Evolutionary conservation across 108 stramenopile species (phyloP), one percentile per base, ranked within the genome.

Genomic region (Nitzschia sp.): DNA sequence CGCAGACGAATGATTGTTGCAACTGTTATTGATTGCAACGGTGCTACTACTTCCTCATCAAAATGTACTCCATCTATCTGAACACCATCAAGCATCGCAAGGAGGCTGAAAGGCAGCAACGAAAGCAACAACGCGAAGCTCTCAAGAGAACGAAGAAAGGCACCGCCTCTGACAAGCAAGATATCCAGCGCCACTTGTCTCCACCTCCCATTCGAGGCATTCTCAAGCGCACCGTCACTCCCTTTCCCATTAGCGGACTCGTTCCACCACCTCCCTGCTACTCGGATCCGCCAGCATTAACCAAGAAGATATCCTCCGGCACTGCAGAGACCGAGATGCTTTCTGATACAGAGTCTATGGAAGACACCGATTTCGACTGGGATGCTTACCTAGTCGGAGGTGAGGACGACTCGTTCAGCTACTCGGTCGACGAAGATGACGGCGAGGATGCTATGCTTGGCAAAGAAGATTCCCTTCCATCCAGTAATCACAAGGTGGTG

Each of bases 311-410:
- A 8, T 53, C 51, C 13, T 24, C n/a, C 19, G 5, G 51, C 24
- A 53, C 51, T 24, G 51, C 51, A 4, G 51, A 53, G 6, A 53
- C 51, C 24, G 51, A 19, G 24, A 4, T 53, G 51, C 21, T 24
- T 53, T 24, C 21, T n/a, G n/a, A 53, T n/a, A n/a, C 6, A 6
- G 51, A 53, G 8, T 13, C 9, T 45, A 45, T 45, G 45, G 51
- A 53, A 53, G 51, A 53, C 24, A 24, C 5, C n/a, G 51, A 53
- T n/a, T 24, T 53, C 19, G 51, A 53, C 24, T 53, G 51, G 51
- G 51, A 53, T n/a, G 18, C 18, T 24, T 53, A 53, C 51, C 18
- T n/a, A 17, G n/a, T 5, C n/a, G 51, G 19, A 5, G 51, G 19
- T 53, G 51, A 24, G 13, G 19, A 6, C 21, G 51, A n/a, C 8